phyloP scores from a whole-genome alignment of 1,284 basidiomycete genomes.

The Boletus smithii region DNA sequence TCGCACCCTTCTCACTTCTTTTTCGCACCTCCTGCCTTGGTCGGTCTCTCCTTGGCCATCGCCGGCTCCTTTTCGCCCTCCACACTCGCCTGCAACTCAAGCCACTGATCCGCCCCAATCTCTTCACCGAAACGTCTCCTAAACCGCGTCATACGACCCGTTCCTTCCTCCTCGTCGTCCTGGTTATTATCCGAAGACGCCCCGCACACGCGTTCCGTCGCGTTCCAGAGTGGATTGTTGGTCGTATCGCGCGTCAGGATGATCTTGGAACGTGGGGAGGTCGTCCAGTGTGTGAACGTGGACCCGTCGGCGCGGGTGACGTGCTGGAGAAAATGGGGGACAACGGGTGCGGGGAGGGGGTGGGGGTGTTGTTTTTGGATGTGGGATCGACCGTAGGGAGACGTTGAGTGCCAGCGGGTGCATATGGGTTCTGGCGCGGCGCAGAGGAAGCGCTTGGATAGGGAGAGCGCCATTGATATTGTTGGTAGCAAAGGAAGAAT shows the following conservation, averaged over 20 bases:
- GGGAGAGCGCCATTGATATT: constrained; percentile 14
- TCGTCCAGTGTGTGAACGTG: constrained; percentile 81
- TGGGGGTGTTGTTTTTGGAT: constrained; percentile 67
- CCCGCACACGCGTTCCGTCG: constrained; percentile 44
- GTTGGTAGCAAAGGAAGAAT: no score
- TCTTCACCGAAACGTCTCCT: constrained; percentile 69
- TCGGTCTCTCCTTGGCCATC: constrained; percentile 24
- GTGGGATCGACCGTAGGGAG: constrained; percentile 75
- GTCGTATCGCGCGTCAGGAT: constrained; percentile 80
- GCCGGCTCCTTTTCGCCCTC: constrained; percentile 32
- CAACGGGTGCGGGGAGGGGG: constrained; percentile 72
- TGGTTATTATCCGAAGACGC: constrained; percentile 62
- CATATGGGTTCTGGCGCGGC: background rate
- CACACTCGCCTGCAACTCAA: constrained; percentile 23
- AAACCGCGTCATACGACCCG: constrained; percentile 78
- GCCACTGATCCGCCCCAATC: constrained; percentile 41
- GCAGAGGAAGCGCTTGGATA: constrained; percentile 14
- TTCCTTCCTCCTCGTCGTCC: constrained; percentile 64
- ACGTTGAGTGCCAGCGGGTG: constrained; percentile 53
- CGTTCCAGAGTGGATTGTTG: constrained; percentile 81
- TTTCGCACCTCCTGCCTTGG: constrained; percentile 13
- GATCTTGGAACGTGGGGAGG: constrained; percentile 73
- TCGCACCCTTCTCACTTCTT: constrained; percentile 17
- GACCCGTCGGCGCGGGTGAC: constrained; percentile 85
- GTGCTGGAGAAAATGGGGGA: constrained; percentile 79